A percentile compares a stretch with the other conserved stretches of the same genome.
Evolutionary conservation across 2,329 filamentous ascomycete genomes (phyloP).

Genomic region (Pseudophaeomoniella oleicola): DNA sequence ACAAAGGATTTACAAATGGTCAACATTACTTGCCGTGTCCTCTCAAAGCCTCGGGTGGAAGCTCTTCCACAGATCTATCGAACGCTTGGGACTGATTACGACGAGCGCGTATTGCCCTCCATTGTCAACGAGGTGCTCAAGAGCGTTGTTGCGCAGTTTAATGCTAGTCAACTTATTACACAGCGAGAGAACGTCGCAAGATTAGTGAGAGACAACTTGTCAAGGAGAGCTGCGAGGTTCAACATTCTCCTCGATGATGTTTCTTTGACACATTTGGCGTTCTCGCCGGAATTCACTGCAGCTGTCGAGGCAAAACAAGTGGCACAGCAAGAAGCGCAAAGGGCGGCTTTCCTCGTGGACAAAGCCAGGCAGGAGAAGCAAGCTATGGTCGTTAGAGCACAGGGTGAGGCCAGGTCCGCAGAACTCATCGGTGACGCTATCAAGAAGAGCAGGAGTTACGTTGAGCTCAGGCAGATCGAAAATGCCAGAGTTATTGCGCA

Average conservation of each 20-base stretch:
- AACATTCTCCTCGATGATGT: slow-evolving; percentile 98
- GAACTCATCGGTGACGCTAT: slow-evolving; percentile 97
- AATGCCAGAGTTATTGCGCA: slow-evolving; percentile 82
- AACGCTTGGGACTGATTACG: slow-evolving; percentile 88
- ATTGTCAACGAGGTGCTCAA: slow-evolving; percentile 99
- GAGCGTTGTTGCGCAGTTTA: slow-evolving; percentile 97
- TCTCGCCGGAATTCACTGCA: slow-evolving; percentile 55
- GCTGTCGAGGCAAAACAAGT: slow-evolving; percentile 58
- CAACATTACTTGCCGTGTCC: slow-evolving; percentile 98
- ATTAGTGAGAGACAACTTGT: slow-evolving; percentile 84
- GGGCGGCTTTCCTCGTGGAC: slow-evolving; percentile 94
- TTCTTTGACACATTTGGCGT: slow-evolving; percentile 67
- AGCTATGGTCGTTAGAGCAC: slow-evolving; percentile 92
- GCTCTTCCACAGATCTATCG: slow-evolving; percentile 94
- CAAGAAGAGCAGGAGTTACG: slow-evolving; percentile 97
- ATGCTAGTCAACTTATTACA: slow-evolving; percentile 93
- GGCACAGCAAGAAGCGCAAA: slow-evolving; percentile 81
- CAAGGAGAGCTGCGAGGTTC: slow-evolving; percentile 81
- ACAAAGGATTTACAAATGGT: slow-evolving; percentile 99
- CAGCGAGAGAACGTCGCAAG: slow-evolving; percentile 93
- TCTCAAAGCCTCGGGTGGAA: slow-evolving; percentile 75
- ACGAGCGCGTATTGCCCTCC: slow-evolving; percentile 88
- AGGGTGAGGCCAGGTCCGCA: slow-evolving; percentile 96
- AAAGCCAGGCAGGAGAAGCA: slow-evolving; percentile 99
- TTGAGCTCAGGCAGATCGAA: slow-evolving; percentile 96